Percentiles rank a stretch among this genome's conserved stretches.
phyloP scores from a whole-genome alignment of 2,329 filamentous ascomycete species.

The Catunica adiposa region DNA sequence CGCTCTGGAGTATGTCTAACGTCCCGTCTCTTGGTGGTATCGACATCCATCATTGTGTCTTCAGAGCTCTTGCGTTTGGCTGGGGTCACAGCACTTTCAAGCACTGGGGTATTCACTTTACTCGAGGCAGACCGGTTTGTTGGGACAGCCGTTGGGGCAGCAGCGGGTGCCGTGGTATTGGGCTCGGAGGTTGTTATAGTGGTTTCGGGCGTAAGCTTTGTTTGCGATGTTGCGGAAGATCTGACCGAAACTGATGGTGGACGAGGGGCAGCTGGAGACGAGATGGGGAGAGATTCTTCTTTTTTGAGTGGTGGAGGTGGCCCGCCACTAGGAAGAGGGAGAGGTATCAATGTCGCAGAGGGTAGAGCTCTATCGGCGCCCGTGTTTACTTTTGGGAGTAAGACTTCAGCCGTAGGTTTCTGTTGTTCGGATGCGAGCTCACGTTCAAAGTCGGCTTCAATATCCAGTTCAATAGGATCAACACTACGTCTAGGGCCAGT shows the following conservation, averaged over 20 bases:
- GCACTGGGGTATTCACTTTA: constrained; percentile 6
- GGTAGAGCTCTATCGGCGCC: background rate
- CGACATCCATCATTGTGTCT: constrained; percentile 17
- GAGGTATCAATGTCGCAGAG: background rate
- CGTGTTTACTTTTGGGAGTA: too few relatives aligned
- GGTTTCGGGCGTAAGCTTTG: too few relatives aligned
- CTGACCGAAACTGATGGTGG: background rate
- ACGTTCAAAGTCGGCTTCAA: background rate
- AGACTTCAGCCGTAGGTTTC: background rate
- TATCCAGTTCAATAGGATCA: background rate
- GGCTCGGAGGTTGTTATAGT: too few relatives aligned
- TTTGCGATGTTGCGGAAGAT: too few relatives aligned
- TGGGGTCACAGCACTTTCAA: constrained; percentile 23
- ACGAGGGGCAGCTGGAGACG: background rate
- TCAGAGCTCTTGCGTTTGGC: constrained; percentile 34
- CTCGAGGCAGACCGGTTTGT: constrained; percentile 1
- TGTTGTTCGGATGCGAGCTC: background rate
- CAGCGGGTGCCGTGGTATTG: background rate
- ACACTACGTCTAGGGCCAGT: background rate
- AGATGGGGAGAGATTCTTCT: background rate
- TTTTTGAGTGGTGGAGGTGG: background rate
- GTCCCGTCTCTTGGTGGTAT: constrained; percentile 9
- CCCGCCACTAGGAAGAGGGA: background rate
- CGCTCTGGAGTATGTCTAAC: constrained; percentile 8
- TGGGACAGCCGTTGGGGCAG: background rate